phyloP scores from a whole-genome alignment of 805 yeast species.

The Zygotorulaspora sp. region DNA sequence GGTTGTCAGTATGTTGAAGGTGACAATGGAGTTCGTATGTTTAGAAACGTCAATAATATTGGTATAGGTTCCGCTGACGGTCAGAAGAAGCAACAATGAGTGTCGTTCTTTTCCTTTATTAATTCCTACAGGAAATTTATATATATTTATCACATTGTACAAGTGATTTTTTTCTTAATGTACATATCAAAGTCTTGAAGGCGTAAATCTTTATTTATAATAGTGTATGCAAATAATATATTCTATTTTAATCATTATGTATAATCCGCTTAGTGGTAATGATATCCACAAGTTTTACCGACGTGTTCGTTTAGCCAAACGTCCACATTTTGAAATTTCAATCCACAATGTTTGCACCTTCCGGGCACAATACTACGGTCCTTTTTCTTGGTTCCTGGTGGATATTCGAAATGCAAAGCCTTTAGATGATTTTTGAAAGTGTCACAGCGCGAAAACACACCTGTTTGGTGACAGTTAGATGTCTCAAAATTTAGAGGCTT shows the following conservation, averaged over 20 bases:
- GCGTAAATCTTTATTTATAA: too few species aligned
- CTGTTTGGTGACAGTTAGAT: slow-evolving; percentile 66
- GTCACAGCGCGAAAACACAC: slow-evolving; percentile 84
- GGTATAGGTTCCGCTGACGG: slow-evolving; percentile 38
- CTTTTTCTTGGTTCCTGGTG: slow-evolving; percentile 77
- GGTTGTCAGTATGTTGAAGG: slow-evolving; percentile 72
- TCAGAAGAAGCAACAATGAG: slow-evolving; percentile 7
- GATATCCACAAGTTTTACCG: slow-evolving; percentile 37
- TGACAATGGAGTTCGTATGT: slow-evolving; percentile 63
- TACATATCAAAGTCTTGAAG: too few species aligned
- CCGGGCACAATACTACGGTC: slow-evolving; percentile 69
- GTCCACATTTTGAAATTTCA: slow-evolving; percentile 61
- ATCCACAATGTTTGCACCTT: slow-evolving; percentile 71
- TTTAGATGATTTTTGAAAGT: slow-evolving; percentile 88
- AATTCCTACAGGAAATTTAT: too few species aligned
- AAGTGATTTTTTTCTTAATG: too few species aligned
- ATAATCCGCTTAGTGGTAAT: slow-evolving; percentile 28
- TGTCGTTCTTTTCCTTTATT: too few species aligned
- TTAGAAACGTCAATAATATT: slow-evolving; percentile 61
- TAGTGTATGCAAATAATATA: slow-evolving; percentile 1
- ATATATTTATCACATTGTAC: too few species aligned
- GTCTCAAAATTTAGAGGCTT: slow-evolving; percentile 27
- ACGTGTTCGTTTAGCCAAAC: slow-evolving; percentile 77
- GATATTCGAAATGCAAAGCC: slow-evolving; percentile 85
- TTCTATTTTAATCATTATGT: too few species aligned